phyloP scores from a whole-genome alignment of 306 rosid genomes.

The Trifolium fragiferum region DNA sequence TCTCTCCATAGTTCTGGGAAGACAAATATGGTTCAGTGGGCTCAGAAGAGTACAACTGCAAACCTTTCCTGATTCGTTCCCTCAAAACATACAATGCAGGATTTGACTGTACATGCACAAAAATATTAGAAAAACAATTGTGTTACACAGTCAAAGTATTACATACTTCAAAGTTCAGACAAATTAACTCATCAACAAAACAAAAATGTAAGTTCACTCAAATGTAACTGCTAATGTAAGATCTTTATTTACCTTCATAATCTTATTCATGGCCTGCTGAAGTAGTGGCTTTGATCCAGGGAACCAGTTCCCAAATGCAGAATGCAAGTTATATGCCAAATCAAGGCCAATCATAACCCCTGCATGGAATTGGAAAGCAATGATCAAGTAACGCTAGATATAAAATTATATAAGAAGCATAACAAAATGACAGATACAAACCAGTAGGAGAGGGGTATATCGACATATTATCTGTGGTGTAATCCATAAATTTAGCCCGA shows the following conservation, averaged over 20 bases:
- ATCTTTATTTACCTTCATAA: constrained; percentile 73
- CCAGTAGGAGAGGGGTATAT: constrained; percentile 99
- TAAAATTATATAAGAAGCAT: not conserved
- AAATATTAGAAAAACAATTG: constrained; percentile 26
- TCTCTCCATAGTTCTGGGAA: constrained; percentile 98
- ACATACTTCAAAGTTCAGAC: not conserved
- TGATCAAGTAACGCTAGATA: constrained; percentile 9
- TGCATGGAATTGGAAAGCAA: constrained; percentile 42
- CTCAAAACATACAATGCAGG: constrained; percentile 98
- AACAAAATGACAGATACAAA: constrained; percentile 26
- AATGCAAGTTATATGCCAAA: constrained; percentile 95
- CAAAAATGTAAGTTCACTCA: not conserved
- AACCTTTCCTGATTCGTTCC: constrained; percentile 97
- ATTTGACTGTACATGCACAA: constrained; percentile 74
- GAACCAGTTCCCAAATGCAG: constrained; percentile 99
- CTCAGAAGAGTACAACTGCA: constrained; percentile 98
- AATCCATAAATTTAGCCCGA: constrained; percentile 98
- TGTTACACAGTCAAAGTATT: constrained; percentile 16
- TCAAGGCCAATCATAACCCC: constrained; percentile 99
- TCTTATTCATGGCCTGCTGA: constrained; percentile 99
- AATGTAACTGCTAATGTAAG: not conserved
- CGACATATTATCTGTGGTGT: constrained; percentile 98
- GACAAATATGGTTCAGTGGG: constrained; percentile 98
- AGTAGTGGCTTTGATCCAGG: constrained; percentile 98
- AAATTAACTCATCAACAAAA: not conserved